These are phyloP conservation scores for Magnaporthiopsis rhizophila DNA, from an alignment of 2,329 filamentous ascomycete genomes.

Conservation along the genomic window DNA sequence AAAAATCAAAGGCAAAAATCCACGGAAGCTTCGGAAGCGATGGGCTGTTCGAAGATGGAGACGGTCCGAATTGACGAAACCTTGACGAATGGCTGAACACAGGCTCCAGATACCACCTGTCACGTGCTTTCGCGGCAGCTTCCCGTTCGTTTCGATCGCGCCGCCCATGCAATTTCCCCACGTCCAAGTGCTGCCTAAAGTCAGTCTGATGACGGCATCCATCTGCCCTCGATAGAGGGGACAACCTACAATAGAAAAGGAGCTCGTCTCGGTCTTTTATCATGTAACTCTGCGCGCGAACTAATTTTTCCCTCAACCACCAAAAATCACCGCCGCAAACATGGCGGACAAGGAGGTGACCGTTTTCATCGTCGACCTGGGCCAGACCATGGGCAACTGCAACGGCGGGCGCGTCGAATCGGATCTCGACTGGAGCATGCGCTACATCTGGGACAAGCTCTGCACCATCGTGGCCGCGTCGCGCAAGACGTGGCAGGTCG, in stretches of 20 bases:
- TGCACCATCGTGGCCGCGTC: conserved; percentile 59
- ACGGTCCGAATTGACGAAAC: neutral
- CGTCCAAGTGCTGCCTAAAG: neutral
- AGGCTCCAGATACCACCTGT: neutral
- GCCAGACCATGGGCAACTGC: conserved; percentile 70
- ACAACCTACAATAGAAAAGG: neutral
- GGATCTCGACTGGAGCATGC: conserved; percentile 83
- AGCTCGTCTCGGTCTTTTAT: neutral
- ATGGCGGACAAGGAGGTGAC: conserved; percentile 95
- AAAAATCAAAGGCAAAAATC: neutral
- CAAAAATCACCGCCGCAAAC: neutral
- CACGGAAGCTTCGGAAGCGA: neutral
- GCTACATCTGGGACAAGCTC: conserved; percentile 93
- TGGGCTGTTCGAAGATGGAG: neutral
- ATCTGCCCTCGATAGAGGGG: neutral
- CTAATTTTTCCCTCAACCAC: conserved; percentile 6
- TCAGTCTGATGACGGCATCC: neutral
- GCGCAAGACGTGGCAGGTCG: conserved; percentile 65
- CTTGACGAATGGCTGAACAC: neutral
- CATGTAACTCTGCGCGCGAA: conserved; percentile 8
- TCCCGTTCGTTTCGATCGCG: neutral
- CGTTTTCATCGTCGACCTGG: conserved; percentile 85
- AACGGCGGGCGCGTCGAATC: conserved; percentile 64
- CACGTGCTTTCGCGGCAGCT: neutral
- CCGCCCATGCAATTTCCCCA: neutral